Percentiles rank a stretch among this genome's conserved stretches.
These are phyloP conservation scores for Porpolomopsis calyptriformis DNA, from an alignment of 768 basidiomycete genomes.

Conservation along the genomic window DNA sequence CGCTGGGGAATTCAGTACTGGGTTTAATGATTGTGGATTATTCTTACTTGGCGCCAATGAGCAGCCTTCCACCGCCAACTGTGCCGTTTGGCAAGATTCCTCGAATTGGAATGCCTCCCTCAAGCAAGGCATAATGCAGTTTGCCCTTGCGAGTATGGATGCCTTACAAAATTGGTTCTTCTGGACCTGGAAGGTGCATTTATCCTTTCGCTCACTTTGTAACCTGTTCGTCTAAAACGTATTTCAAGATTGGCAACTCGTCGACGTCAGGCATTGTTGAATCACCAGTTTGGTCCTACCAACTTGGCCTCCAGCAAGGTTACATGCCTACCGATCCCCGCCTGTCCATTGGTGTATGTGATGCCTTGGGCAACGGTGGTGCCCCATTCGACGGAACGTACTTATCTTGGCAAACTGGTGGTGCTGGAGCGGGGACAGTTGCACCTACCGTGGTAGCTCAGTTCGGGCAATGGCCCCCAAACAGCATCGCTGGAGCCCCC, in stretches of 20 bases:
- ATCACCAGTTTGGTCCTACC: slow-evolving; percentile 86
- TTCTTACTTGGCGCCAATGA: slow-evolving; percentile 66
- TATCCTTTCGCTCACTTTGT: background rate
- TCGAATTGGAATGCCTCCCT: slow-evolving; percentile 46
- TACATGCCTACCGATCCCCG: slow-evolving; percentile 93
- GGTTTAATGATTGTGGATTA: slow-evolving; percentile 72
- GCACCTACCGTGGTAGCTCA: slow-evolving; percentile 36
- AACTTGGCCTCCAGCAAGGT: slow-evolving; percentile 78
- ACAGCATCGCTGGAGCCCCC: slow-evolving; percentile 40
- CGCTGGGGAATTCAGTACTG: slow-evolving; percentile 73
- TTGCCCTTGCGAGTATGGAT: slow-evolving; percentile 84
- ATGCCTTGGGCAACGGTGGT: slow-evolving; percentile 29
- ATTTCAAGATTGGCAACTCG: slow-evolving; percentile 49
- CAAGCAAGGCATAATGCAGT: slow-evolving; percentile 57
- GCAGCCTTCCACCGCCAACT: slow-evolving; percentile 44
- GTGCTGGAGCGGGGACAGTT: slow-evolving; percentile 59
- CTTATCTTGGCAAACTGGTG: slow-evolving; percentile 68
- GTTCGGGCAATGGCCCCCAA: slow-evolving; percentile 58
- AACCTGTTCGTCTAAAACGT: too few relatives aligned
- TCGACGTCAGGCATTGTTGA: slow-evolving; percentile 64
- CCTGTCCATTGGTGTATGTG: slow-evolving; percentile 60
- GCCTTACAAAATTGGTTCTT: slow-evolving; percentile 92
- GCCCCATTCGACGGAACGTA: slow-evolving; percentile 43
- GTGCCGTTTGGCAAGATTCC: slow-evolving; percentile 65
- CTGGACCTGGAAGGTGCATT: slow-evolving; percentile 79